Evolutionary conservation across 441 rosid genomes (phyloP).

Genomic region (Euphorbia celastroides): DNA sequence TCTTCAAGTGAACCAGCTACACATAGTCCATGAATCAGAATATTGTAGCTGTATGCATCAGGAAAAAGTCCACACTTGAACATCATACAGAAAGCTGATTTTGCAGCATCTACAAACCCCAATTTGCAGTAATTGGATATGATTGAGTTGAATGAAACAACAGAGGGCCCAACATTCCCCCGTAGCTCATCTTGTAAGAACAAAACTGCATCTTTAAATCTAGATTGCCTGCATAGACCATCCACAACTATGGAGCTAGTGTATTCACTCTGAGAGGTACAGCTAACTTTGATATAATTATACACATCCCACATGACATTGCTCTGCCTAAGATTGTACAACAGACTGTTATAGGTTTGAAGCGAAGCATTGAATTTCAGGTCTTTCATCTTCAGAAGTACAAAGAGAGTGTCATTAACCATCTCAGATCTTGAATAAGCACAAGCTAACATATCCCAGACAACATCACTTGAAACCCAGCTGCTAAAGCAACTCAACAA

Average conservation of each 20-base stretch:
- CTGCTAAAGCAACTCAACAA: conserved; percentile 36
- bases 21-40: conserved; percentile 68
- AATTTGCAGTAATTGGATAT: conserved; percentile 63
- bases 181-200: conserved; percentile 40
- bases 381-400: conserved; percentile 67
- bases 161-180: conserved; percentile 42
- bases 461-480: conserved; percentile 47
- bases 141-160: conserved; percentile 62
- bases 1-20: conserved; percentile 63
- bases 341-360: conserved; percentile 54
- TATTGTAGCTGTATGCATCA: conserved; percentile 64
- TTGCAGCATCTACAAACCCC: conserved; percentile 60
- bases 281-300: conserved; percentile 34
- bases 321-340: conserved; percentile 59
- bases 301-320: conserved; percentile 59
- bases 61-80: conserved; percentile 69
- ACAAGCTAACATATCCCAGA: conserved; percentile 72
- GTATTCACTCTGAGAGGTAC: conserved; percentile 32
- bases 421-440: conserved; percentile 56
- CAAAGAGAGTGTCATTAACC: conserved; percentile 66
- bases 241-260: conserved; percentile 59
- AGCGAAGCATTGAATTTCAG: conserved; percentile 44
- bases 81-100: conserved; percentile 60
- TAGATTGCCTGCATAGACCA: conserved; percentile 60
- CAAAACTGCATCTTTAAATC: conserved; percentile 52